Evolutionary conservation across 176 grass and related monocot species (phyloP).

Genomic region (Rhynchospora breviuscula): DNA sequence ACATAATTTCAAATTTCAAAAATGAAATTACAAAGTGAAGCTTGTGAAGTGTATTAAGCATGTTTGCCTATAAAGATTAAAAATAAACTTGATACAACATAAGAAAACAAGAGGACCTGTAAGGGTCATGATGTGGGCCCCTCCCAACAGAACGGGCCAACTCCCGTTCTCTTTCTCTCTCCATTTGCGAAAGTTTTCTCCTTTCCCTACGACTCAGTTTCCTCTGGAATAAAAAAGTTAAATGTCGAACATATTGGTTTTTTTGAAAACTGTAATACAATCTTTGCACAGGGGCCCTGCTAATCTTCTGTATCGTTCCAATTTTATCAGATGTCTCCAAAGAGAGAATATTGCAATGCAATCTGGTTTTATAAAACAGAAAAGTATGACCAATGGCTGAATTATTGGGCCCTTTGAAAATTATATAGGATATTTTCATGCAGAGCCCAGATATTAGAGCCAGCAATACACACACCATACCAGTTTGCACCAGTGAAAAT

Average conservation of each 20-base stretch:
- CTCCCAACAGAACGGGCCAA: conserved; percentile 55
- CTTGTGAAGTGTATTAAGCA: background rate
- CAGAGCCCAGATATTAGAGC: background rate
- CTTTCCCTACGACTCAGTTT: conserved; percentile 94
- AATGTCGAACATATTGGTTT: conserved; percentile 33
- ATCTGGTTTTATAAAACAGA: conserved; percentile 10
- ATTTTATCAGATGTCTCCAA: no score
- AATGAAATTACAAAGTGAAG: background rate
- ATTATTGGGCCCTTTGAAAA: background rate
- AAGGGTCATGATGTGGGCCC: conserved; percentile 78
- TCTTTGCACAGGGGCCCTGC: background rate
- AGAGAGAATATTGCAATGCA: background rate
- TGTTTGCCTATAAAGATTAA: background rate
- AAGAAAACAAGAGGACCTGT: conserved; percentile 42
- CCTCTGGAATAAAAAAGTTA: conserved; percentile 44
- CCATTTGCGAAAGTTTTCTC: conserved; percentile 93
- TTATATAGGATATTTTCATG: background rate
- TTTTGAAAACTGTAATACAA: background rate
- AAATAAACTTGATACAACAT: background rate
- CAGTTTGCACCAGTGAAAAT: background rate
- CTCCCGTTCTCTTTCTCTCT: conserved; percentile 82
- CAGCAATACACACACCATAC: background rate
- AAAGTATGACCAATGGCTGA: background rate
- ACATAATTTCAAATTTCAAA: background rate
- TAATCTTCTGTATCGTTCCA: no score